Base-by-base conservation (phyloP, 2,329 filamentous ascomycete genomes). In the Fusarium citri region DNA sequence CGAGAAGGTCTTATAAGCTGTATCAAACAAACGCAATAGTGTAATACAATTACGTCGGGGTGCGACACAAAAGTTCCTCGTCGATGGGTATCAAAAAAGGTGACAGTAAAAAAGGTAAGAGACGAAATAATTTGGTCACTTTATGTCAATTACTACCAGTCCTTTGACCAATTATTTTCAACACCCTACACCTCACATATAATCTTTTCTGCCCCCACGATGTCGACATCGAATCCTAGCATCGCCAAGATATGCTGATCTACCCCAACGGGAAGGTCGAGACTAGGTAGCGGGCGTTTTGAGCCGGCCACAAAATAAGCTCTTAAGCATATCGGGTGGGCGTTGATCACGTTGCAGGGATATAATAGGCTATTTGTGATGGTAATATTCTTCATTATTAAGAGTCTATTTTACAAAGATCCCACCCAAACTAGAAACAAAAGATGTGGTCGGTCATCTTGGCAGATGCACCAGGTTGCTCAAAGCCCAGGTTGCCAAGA, bases 371-470 rank as follows among this genome's bases (percentile, higher is more conserved):
- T 34, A 30, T 60, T 47, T 34, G 25, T 20, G n/a, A 46, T 46
- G 18, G 4, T 26, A 25, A 18, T 41, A 42, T 41, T 53, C 40
- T 41, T 41, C 30, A 41, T 53, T 53, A 53, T 53, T 53, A 53
- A 28, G 40, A 23, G 12, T 40, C 37, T 16, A 16, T 53, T 26
- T 37, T 65, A 56, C 25, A 45, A 41, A 30, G 18, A 10, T n/a
- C 41, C 34, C 26, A 28, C 41, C 34, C 26, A 28, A n/a, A 25
- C 45, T 68, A 88, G 64, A 88, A 88, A 47, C 79, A 80, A 66
- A 89, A 89, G 2, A 89, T 78, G 53, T 88, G 83, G 69, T 89
- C 87, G 0, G 78, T 78, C 76, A 86, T 84, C 76, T 86, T 89
- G 2, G 83, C 77, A 8, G 84, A 79, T 1, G 83, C 79, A 0